Percentiles rank a stretch among this genome's conserved stretches.
Evolutionary conservation across 345 rosid genomes (phyloP).

Genomic region (Bruguiera sexangula): DNA sequence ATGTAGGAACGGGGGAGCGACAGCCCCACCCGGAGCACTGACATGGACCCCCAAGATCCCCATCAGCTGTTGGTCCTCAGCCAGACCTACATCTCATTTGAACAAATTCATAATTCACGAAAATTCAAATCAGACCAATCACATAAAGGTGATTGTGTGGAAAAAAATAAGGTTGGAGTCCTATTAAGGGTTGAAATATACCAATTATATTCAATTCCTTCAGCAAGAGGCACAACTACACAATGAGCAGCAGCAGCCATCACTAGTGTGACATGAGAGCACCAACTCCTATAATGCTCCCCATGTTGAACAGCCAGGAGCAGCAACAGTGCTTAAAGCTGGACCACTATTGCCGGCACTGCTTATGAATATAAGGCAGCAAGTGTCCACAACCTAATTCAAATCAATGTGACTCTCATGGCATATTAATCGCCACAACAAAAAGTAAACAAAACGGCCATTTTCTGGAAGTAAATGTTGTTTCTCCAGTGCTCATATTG

Average conservation of each 20-base stretch:
- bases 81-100: slow-evolving; percentile 70
- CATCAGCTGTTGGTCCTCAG: slow-evolving; percentile 95
- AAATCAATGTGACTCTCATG: slow-evolving; percentile 11
- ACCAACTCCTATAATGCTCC: slow-evolving; percentile 94
- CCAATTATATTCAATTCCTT: slow-evolving; percentile 97
- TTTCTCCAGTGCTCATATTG: slow-evolving; percentile 96
- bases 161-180: slow-evolving; percentile 9
- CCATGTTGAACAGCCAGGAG: slow-evolving; percentile 95
- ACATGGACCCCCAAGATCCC: slow-evolving; percentile 86
- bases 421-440: slow-evolving; percentile 10
- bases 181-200: slow-evolving; percentile 25
- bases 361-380: slow-evolving; percentile 76
- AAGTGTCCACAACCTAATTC: slow-evolving; percentile 80
- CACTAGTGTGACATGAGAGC: slow-evolving; percentile 93
- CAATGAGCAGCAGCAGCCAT: slow-evolving; percentile 96
- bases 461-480: slow-evolving; percentile 82
- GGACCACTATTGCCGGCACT: slow-evolving; percentile 99
- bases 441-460: slow-evolving; percentile 80
- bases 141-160: background rate
- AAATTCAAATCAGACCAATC: slow-evolving; percentile 17
- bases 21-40: slow-evolving; percentile 92
- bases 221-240: slow-evolving; percentile 80
- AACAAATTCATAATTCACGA: slow-evolving; percentile 19
- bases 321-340: slow-evolving; percentile 91
- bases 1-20: too few relatives aligned